Conservation (phyloP, 2,329 filamentous ascomycete species). For the Leptodontidium sp. region DNA sequence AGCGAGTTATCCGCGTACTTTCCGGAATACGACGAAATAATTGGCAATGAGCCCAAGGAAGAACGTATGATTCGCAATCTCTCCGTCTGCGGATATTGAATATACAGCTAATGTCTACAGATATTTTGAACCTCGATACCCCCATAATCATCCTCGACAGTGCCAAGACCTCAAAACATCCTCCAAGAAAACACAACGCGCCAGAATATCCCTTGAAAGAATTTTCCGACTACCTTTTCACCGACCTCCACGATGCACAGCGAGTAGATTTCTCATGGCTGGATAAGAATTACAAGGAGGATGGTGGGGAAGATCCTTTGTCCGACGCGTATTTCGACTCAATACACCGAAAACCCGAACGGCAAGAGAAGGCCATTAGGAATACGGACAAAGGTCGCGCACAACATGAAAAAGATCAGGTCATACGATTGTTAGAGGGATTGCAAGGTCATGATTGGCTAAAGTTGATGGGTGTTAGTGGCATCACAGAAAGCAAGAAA, state of each 20-base stretch:
- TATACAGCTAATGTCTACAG: constrained; percentile 54
- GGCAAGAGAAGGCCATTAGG: constrained; percentile 67
- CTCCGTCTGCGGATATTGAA: constrained; percentile 16
- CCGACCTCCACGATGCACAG: constrained; percentile 63
- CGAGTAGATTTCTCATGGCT: constrained; percentile 64
- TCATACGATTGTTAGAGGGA: constrained; percentile 75
- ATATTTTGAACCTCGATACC: constrained; percentile 76
- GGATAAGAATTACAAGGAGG: constrained; percentile 50
- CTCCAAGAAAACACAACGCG: constrained; percentile 32
- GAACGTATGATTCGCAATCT: constrained; percentile 64
- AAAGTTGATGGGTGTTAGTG: constrained; percentile 87
- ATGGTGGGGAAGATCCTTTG: constrained; percentile 59
- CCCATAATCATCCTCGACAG: constrained; percentile 75
- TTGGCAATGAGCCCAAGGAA: constrained; percentile 84
- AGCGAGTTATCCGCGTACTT: constrained; percentile 93
- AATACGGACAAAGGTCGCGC: constrained; percentile 71
- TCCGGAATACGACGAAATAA: constrained; percentile 91
- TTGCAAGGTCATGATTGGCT: constrained; percentile 94
- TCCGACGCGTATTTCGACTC: constrained; percentile 62
- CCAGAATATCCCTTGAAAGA: constrained; percentile 55
- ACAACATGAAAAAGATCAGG: constrained; percentile 72
- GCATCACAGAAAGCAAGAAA: constrained; percentile 80
- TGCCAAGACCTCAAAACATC: constrained; percentile 43
- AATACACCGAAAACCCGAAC: constrained; percentile 65
- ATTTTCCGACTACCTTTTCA: constrained; percentile 65